Evolutionary conservation across 2,329 filamentous ascomycete genomes (phyloP), one percentile per base, ranked within the genome.

Genomic region (Microcyclosporella mali): DNA sequence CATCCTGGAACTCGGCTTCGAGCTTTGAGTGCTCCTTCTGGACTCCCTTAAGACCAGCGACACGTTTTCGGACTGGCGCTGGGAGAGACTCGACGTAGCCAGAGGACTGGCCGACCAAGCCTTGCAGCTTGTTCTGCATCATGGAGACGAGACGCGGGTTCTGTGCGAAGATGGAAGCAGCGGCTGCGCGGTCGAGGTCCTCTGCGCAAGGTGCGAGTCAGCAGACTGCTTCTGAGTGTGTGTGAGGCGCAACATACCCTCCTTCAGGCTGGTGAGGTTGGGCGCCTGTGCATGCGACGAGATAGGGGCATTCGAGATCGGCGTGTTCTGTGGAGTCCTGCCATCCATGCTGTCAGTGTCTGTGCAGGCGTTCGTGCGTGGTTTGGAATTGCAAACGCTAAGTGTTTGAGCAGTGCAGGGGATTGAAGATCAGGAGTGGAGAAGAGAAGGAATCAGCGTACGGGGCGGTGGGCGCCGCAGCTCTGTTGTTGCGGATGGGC

Each of bases 1-100:
- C 94, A 70, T 97, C 89, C 69, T 98, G 94, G 70, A 98, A 97
- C 70, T 95, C 84, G 41, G 88, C 87, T 76, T 98, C 94, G 59
- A 98, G 83, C 74, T 97, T 95, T 49, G 90, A 87, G 73, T 98
- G 92, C 61, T 97, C 89, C 72, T 95, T 95, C 72, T 98, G 92
- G 58, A 98, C 88, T 57, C 90, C 94, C 75, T 97, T 95, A 51
- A 98, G 78, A 56, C 92, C 94, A 50, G 89, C 83, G 54, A 98
- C 90, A 64, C 92, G 89, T 66, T 86, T 87, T 68, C 89, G 88
- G 60, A 98, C 89, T 47, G 84, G 80, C 45, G 82, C 75, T 47
- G 92, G 92, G 14, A 98, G 84, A 17, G 87, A 94, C 77, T 98
- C 92, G 67, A 98, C 88, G 71, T 98, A 98, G 60, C 92, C 92